Evolutionary conservation across 2,329 filamentous ascomycete species (phyloP).

Genomic region (Colletotrichum sp.): DNA sequence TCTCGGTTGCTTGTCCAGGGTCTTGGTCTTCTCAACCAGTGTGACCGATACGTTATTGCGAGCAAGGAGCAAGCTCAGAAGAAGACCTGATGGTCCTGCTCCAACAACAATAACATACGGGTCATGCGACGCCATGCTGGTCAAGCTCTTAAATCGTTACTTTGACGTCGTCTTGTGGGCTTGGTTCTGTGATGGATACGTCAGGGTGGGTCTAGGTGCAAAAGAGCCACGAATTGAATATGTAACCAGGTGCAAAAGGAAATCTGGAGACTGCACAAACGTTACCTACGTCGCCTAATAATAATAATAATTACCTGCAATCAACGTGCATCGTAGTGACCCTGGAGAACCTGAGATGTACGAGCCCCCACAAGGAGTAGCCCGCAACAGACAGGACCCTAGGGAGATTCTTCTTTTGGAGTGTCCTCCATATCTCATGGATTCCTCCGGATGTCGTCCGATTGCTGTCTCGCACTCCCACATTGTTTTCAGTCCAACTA

Average conservation of each 20-base stretch:
- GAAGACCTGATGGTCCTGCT: background rate
- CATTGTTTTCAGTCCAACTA: background rate
- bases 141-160: background rate
- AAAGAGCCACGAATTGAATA: background rate
- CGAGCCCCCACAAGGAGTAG: background rate
- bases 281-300: background rate
- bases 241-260: background rate
- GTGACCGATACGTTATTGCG: background rate
- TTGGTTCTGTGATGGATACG: background rate
- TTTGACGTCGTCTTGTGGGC: background rate
- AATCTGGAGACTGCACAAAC: background rate
- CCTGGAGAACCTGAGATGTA: background rate
- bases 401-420: too few species aligned
- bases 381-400: background rate
- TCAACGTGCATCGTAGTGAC: background rate
- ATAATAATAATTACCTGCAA: background rate
- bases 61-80: background rate
- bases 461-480: background rate
- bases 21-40: background rate
- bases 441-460: fast-evolving
- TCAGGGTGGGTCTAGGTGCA: background rate
- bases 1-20: background rate
- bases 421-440: background rate
- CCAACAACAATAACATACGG: background rate
- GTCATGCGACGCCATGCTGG: background rate